These are phyloP conservation scores for Wakefieldia striispora DNA, from an alignment of 768 basidiomycete species.

Conservation along the genomic window DNA sequence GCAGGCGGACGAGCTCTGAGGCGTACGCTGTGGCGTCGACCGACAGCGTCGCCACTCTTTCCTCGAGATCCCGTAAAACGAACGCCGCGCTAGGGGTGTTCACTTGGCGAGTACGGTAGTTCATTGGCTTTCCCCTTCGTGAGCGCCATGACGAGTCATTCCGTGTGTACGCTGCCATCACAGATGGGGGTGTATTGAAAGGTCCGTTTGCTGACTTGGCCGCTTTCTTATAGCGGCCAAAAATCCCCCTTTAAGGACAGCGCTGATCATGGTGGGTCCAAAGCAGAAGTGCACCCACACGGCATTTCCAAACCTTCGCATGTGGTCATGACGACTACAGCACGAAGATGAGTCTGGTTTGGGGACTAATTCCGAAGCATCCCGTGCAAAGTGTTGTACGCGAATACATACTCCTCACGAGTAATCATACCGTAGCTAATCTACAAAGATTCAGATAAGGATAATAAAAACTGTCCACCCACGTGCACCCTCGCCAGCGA, in stretches of 20 bases:
- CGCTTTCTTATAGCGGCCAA: background rate
- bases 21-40: conserved; percentile 2
- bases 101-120: background rate
- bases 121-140: conserved; percentile 13
- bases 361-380: too few relatives aligned
- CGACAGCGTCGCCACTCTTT: conserved; percentile 17
- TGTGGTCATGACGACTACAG: too few relatives aligned
- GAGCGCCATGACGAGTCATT: conserved; percentile 7
- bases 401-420: too few relatives aligned
- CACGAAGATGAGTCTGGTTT: too few relatives aligned
- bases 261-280: too few relatives aligned
- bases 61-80: conserved; percentile 20
- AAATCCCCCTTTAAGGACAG: too few relatives aligned
- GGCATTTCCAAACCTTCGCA: too few relatives aligned
- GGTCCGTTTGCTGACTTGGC: background rate
- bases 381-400: too few relatives aligned
- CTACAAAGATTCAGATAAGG: conserved; percentile 22
- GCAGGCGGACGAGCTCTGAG: conserved; percentile 31
- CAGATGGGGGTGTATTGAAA: background rate
- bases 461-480: conserved; percentile 16
- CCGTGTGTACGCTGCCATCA: conserved; percentile 19
- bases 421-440: background rate
- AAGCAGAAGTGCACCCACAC: too few relatives aligned
- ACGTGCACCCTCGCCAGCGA: conserved; percentile 21
- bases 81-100: conserved; percentile 6